Evolutionary conservation across 306 rosid genomes (phyloP), one percentile per base, ranked within the genome.

Genomic region (Geum urbanum): DNA sequence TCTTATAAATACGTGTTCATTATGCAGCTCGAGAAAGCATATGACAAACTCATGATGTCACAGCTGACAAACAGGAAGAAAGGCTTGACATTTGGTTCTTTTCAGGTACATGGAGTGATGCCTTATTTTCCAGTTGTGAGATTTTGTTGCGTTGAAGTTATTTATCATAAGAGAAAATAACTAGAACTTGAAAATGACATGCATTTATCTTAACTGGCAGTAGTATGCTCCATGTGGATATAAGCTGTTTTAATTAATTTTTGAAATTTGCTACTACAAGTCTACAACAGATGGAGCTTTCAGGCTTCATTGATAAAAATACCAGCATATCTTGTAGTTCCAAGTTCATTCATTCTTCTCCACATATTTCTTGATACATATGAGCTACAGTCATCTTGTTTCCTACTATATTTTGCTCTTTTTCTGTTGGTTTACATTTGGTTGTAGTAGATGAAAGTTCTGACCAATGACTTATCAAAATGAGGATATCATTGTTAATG

Each of bases 31-130:
- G 99, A 91, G 66, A 91, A 79, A 78, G 97, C 97, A 55, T 94
- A 94, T 72, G 99, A 94, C 87, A 86, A 83, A 77, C 74, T 94
- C 77, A 94, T 94, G 99, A 94, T 94, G 99, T 81, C 97, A 68
- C 99, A 94, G 71, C 80, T 94, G 75, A 76, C 79, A 39, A 88
- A 86, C 82, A 88, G 99, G 84, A 94, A 94, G 81, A 94, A 88
- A 76, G 99, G 99, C 27, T 84, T 94, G 74, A 87, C 92, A 45
- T 87, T 84, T 88, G 99, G 97, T 64, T 77, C 89, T 66, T 79
- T 91, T 77, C 80, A 94, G 99, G 99, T 88, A 86, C 71, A 32
- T 57, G 63, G 39, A 32, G 13, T 39, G 12, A 71, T 19, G 50
- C 39, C 4, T 41, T 55, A 69, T 71, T 66, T 57, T 75, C 3